Percentiles rank a stretch among this genome's conserved stretches.
These are phyloP conservation scores for Auricularia cornea DNA, from an alignment of 768 basidiomycete genomes.

Conservation along the genomic window DNA sequence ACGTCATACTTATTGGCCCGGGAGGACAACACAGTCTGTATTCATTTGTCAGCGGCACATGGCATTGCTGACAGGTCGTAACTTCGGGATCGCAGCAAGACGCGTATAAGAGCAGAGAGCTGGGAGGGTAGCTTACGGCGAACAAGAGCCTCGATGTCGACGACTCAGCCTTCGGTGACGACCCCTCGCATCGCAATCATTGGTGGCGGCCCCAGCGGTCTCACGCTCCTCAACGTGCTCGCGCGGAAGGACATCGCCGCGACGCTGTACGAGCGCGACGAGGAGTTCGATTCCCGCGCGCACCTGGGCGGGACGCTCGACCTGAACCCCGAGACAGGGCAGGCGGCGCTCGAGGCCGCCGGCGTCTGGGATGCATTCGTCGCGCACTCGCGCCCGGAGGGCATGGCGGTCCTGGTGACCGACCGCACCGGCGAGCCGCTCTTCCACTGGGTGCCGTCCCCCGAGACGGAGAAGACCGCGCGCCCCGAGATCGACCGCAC, in stretches of 20 bases:
- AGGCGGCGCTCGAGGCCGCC: slow-evolving; percentile 13
- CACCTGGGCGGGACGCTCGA: slow-evolving; percentile 19
- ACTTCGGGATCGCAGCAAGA: too few relatives aligned
- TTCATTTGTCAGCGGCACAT: too few relatives aligned
- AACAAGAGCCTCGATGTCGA: too few relatives aligned
- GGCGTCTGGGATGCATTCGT: slow-evolving; percentile 14
- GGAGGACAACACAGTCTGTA: too few relatives aligned
- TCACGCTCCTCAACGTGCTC: slow-evolving; percentile 20
- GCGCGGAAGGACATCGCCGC: slow-evolving; percentile 12
- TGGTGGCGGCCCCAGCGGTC: slow-evolving; percentile 22
- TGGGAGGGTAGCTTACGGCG: too few relatives aligned
- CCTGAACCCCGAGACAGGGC: slow-evolving; percentile 19
- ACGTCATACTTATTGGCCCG: too few relatives aligned
- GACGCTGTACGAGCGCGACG: slow-evolving; percentile 17
- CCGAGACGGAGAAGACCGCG: background rate
- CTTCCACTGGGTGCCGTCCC: background rate
- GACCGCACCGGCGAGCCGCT: background rate
- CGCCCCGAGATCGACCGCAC: background rate
- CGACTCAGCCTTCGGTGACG: too few relatives aligned
- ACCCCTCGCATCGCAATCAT: slow-evolving; percentile 12
- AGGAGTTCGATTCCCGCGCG: slow-evolving; percentile 5
- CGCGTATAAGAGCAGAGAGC: too few relatives aligned
- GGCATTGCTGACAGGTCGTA: too few relatives aligned
- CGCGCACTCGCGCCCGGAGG: slow-evolving; percentile 11
- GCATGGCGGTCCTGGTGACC: slow-evolving; percentile 13